These are phyloP conservation scores for Candida montana DNA, from an alignment of 805 yeast genomes.

Conservation along the genomic window DNA sequence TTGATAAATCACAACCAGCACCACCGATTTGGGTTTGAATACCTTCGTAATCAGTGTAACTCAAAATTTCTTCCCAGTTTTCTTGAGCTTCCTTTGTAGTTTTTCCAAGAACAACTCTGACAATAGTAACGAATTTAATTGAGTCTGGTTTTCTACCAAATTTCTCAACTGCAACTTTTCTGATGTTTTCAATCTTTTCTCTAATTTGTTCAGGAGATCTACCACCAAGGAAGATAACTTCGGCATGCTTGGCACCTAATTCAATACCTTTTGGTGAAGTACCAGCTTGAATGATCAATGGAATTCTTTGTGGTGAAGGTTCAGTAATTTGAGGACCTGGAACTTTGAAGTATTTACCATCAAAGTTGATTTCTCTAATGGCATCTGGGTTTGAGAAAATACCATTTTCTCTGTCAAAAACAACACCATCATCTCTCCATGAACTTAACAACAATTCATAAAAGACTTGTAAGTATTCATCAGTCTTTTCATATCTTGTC, in stretches of 20 bases:
- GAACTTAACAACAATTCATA: conserved; percentile 35
- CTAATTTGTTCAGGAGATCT: conserved; percentile 30
- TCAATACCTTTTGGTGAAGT: conserved; percentile 35
- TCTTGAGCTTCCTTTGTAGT: conserved; percentile 36
- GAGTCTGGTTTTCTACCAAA: conserved; percentile 32
- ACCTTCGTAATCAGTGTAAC: conserved; percentile 35
- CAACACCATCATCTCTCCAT: conserved; percentile 38
- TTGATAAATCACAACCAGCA: conserved; percentile 33
- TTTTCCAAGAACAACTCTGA: conserved; percentile 32
- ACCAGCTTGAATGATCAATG: conserved; percentile 41
- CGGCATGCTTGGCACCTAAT: conserved; percentile 40
- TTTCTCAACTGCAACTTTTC: conserved; percentile 28
- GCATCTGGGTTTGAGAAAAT: conserved; percentile 29
- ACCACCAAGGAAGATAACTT: conserved; percentile 33
- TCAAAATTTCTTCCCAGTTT: conserved; percentile 28
- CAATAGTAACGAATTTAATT: conserved; percentile 34
- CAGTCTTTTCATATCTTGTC: conserved; percentile 33
- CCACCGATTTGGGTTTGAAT: conserved; percentile 41
- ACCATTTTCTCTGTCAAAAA: conserved; percentile 15
- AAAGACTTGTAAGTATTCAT: conserved; percentile 37
- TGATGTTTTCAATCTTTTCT: conserved; percentile 28
- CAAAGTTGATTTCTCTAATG: conserved; percentile 34
- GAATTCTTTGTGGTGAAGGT: conserved; percentile 40
- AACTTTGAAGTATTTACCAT: conserved; percentile 35
- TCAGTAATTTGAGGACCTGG: conserved; percentile 39